phyloP scores from a whole-genome alignment of 108 stramenopile species.

The Parietichytrium sp. region DNA sequence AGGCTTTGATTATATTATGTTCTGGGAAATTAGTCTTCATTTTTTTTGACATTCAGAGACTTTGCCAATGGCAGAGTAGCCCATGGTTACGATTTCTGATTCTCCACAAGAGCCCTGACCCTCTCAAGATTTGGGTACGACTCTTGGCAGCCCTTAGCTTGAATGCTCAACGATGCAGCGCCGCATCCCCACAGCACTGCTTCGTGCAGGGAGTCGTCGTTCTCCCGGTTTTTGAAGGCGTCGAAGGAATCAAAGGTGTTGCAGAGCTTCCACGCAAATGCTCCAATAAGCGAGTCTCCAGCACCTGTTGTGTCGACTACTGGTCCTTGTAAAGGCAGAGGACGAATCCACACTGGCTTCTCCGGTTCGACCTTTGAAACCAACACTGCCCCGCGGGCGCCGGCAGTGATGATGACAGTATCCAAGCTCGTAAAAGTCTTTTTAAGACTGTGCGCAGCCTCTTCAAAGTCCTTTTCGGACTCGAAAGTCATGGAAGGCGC shows the following conservation, averaged over 20 bases:
- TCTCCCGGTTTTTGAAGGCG: not conserved
- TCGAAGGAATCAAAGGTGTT: no score
- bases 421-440: not conserved
- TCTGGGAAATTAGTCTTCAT: no score
- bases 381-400: not conserved
- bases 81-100: no score
- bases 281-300: not conserved
- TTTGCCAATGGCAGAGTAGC: no score
- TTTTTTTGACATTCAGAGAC: no score
- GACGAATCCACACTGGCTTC: no score
- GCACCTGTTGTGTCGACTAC: slow-evolving; percentile 24
- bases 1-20: no score
- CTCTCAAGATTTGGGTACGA: no score
- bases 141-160: not conserved
- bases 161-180: not conserved
- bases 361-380: not conserved
- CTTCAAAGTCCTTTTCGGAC: not conserved
- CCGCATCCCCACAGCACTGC: not conserved
- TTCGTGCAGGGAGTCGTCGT: not conserved
- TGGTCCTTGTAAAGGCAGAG: no score
- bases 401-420: not conserved
- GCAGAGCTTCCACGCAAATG: not conserved
- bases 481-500: not conserved
- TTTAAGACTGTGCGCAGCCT: not conserved
- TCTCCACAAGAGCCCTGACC: no score